phyloP scores from a whole-genome alignment of 106 monocot species.

The Dendrobium officinale region DNA sequence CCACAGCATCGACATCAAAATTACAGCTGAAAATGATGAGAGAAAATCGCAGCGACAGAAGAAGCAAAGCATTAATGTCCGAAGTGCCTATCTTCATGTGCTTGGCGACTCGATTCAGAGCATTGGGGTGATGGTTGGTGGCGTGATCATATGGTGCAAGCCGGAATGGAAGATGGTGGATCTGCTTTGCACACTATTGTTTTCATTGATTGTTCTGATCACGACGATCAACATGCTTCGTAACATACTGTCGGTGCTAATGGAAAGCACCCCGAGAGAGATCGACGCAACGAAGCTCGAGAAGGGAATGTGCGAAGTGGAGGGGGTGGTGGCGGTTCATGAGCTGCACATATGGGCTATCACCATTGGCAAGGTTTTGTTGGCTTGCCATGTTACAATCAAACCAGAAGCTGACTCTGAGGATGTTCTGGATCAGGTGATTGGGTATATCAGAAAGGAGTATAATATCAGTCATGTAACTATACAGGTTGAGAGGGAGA shows the following conservation, averaged over 20 bases:
- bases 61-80: constrained; percentile 51
- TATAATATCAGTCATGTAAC: constrained; percentile 69
- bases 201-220: constrained; percentile 45
- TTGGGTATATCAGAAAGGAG: constrained; percentile 48
- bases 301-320: constrained; percentile 44
- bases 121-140: constrained; percentile 69
- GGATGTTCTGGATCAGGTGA: constrained; percentile 46
- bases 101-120: constrained; percentile 68
- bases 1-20: constrained; percentile 15
- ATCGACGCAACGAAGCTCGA: constrained; percentile 57
- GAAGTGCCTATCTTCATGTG: constrained; percentile 63
- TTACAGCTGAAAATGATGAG: background rate
- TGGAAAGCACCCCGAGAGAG: constrained; percentile 71
- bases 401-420: constrained; percentile 39
- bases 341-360: constrained; percentile 83
- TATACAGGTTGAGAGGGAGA: constrained; percentile 57
- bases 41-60: constrained; percentile 8
- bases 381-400: constrained; percentile 60
- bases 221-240: constrained; percentile 64
- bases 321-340: constrained; percentile 59
- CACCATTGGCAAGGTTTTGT: constrained; percentile 61
- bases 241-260: constrained; percentile 51
- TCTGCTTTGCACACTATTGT: constrained; percentile 52
- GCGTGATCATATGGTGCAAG: constrained; percentile 62
- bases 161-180: constrained; percentile 70